Evolutionary conservation across 140 eudicot species (phyloP).

Genomic region (Bidens hawaiensis): DNA sequence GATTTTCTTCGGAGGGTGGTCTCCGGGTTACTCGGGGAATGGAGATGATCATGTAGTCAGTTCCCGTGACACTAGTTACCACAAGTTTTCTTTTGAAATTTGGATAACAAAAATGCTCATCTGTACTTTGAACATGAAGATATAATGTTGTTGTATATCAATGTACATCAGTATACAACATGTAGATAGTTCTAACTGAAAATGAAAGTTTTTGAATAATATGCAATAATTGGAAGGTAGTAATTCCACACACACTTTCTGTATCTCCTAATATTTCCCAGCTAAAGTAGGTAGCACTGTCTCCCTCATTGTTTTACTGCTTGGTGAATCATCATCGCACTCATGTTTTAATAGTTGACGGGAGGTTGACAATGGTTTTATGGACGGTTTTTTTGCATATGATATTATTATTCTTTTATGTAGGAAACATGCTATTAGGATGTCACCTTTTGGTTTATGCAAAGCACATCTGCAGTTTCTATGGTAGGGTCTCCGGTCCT

Average conservation of each 20-base stretch:
- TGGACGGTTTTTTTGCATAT: slow-evolving; percentile 14
- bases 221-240: not conserved
- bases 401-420: slow-evolving; percentile 28
- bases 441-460: slow-evolving; percentile 18
- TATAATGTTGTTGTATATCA: not conserved
- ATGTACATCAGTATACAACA: not conserved
- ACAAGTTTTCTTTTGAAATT: not conserved
- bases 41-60: too few species aligned
- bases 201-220: not conserved
- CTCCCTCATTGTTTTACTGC: not conserved
- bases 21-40: too few species aligned
- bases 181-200: not conserved
- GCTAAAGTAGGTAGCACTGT: not conserved
- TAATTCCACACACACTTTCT: not conserved
- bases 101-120: too few species aligned
- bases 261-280: slow-evolving; percentile 1
- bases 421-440: slow-evolving; percentile 19
- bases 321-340: too few species aligned
- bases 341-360: not conserved
- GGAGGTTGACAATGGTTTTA: not conserved
- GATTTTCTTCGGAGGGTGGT: too few species aligned
- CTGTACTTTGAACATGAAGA: not conserved
- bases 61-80: not conserved
- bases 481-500: slow-evolving; percentile 30
- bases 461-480: slow-evolving; percentile 9